Evolutionary conservation across 495 filamentous ascomycete genomes (phyloP).

Genomic region (Cercophora scortea): DNA sequence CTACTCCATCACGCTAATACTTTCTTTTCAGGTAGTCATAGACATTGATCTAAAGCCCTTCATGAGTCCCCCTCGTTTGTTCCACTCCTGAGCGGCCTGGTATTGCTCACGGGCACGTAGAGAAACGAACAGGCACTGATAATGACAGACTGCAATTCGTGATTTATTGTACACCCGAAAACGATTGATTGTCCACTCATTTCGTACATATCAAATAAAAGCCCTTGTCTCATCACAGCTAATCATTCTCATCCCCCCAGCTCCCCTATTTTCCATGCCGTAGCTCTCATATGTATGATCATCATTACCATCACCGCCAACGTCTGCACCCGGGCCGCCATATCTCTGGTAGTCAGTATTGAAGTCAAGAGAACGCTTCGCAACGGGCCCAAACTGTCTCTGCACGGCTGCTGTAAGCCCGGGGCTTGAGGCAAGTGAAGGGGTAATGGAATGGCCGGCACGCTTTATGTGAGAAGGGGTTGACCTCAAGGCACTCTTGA

Average conservation of each 20-base stretch:
- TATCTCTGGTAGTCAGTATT: constrained; percentile 5
- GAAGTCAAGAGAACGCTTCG: background rate
- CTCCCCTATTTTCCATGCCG: background rate
- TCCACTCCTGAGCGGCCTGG: too few relatives aligned
- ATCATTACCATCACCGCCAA: constrained; percentile 10
- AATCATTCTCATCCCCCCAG: background rate
- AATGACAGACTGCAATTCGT: too few relatives aligned
- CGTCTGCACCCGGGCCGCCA: background rate
- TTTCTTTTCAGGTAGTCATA: too few relatives aligned
- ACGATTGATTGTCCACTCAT: too few relatives aligned
- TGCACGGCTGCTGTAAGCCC: constrained; percentile 26
- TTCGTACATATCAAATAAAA: constrained; percentile 1
- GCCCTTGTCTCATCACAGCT: constrained; percentile 1
- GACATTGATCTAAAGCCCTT: too few relatives aligned
- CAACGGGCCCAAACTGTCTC: constrained; percentile 23
- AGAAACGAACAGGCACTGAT: too few relatives aligned
- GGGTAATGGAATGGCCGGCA: constrained; percentile 2
- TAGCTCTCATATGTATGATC: constrained; percentile 3
- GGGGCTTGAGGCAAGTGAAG: constrained; percentile 25
- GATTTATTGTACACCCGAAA: too few relatives aligned
- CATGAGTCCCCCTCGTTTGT: too few relatives aligned
- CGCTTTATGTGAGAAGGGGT: constrained; percentile 13
- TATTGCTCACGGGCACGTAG: too few relatives aligned
- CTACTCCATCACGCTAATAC: too few relatives aligned
- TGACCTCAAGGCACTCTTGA: constrained; percentile 16